A percentile compares a stretch with the other conserved stretches of the same genome.
These are phyloP conservation scores for Gracilaria gracilis DNA, from an alignment of 23 red algal genomes.

Conservation along the genomic window DNA sequence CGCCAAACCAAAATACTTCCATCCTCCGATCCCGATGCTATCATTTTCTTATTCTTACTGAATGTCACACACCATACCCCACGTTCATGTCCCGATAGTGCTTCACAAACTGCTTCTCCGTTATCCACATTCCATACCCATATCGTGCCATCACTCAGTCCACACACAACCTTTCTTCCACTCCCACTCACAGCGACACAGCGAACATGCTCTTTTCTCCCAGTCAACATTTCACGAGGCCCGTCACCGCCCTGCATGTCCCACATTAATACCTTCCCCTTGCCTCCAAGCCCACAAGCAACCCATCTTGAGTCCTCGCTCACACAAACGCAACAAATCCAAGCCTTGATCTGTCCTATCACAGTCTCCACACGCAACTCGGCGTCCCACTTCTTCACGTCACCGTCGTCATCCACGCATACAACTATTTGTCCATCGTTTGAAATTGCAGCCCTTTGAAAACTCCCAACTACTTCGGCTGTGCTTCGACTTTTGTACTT, in stretches of 20 bases:
- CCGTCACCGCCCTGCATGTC: neutral
- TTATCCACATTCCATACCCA: neutral
- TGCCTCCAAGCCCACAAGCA: neutral
- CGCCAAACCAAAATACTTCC: neutral
- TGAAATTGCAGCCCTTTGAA: neutral
- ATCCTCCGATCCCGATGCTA: neutral
- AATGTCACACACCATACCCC: neutral
- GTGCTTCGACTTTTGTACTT: neutral
- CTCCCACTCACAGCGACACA: constrained; percentile 4
- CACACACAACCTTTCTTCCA: neutral
- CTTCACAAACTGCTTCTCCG: neutral
- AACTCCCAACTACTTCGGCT: neutral
- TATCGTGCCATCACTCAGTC: neutral
- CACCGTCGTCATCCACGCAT: neutral
- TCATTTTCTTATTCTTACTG: neutral
- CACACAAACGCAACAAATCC: too few species aligned
- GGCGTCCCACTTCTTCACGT: neutral
- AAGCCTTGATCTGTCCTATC: too few species aligned
- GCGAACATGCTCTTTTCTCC: neutral
- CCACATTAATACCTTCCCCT: neutral
- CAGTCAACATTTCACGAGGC: neutral
- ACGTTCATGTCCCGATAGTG: neutral
- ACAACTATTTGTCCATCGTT: neutral
- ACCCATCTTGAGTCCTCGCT: neutral
- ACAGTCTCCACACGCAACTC: neutral